Percentiles rank a stretch among this genome's conserved stretches.
phyloP scores from a whole-genome alignment of 1,284 basidiomycete species.

The Coniferiporia sulphurascens region DNA sequence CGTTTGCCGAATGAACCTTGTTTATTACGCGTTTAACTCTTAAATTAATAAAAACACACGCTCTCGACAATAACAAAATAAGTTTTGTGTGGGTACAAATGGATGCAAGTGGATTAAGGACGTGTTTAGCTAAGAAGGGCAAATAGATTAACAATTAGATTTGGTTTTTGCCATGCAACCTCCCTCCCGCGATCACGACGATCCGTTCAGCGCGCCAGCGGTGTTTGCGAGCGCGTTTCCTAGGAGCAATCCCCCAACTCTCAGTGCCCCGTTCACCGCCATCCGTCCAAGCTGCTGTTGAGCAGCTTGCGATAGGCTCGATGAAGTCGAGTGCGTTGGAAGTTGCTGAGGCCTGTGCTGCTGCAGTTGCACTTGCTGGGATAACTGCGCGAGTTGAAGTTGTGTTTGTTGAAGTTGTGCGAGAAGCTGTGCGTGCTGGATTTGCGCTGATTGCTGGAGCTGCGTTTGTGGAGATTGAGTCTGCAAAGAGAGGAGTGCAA shows the following conservation, averaged over 20 bases:
- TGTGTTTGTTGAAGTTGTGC: background rate
- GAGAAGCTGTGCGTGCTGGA: background rate
- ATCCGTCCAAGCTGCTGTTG: background rate
- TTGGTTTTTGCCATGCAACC: no score
- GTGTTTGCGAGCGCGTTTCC: background rate
- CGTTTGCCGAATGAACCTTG: background rate
- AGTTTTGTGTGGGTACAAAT: no score
- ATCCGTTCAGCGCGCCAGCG: no score
- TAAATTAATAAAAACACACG: background rate
- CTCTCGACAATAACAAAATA: no score
- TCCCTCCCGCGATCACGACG: no score
- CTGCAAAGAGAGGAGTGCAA: background rate
- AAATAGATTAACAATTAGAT: no score
- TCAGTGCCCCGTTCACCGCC: background rate
- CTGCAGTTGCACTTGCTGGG: background rate
- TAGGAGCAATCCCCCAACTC: background rate
- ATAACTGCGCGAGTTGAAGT: background rate
- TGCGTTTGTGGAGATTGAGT: background rate
- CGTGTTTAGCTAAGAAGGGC: no score
- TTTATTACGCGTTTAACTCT: slow-evolving; percentile 1
- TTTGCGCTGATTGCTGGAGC: background rate
- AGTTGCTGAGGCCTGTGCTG: background rate
- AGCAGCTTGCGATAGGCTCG: background rate
- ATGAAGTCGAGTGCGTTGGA: background rate
- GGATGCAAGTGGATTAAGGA: no score